Base-by-base conservation (phyloP, 371 early-diverging fungal genomes). In the Blyttiomyces sp. region DNA sequence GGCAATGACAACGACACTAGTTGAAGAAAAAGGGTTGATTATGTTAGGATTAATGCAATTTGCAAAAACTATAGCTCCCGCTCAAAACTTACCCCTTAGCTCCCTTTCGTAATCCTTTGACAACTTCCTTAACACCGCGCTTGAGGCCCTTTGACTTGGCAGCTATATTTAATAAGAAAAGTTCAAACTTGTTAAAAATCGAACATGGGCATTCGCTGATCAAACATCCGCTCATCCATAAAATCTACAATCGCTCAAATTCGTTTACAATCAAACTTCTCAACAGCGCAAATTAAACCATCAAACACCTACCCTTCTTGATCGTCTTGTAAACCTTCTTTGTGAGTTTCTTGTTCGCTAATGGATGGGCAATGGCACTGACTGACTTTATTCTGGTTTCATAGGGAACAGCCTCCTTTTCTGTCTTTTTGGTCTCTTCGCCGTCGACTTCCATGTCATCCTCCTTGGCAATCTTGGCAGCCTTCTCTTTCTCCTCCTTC, bases 71-170 rank as follows among this genome's bases (percentile, higher is more conserved):
- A 6, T 7, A 11, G 17, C 16, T 11, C 23, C 7, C 21, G 43
- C 9, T 5, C n/a, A 4, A 16, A 9, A 66, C 60, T 33, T 49
- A 74, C 73, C 96, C 98, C 82, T 95, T 94, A 60, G 89, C 83
- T 51, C 94, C 94, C 83, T 96, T 96, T 61, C 95, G 86, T 60
- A 98, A 80, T 54, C 88, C 92, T 81, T 96, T 96, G 52, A 91
- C 91, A 34, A 95, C 95, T 80, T 98, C 98, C 85, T 96, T 96
- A 33, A 96, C 93, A 63, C 98, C 98, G 63, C 98, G 90, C 74
- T 88, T 91, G 52, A 93, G 84, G 46, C 87, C 86, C 80, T 93
- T 94, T 43, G 86, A 87, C 79, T 91, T 94, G 67, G 91, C 77
- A 50, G 96, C 95, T 93, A 72, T 52, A 54, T 17, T 50, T 24